These are phyloP conservation scores for Ascobolus immersus DNA, from an alignment of 495 filamentous ascomycete species.

Conservation along the genomic window DNA sequence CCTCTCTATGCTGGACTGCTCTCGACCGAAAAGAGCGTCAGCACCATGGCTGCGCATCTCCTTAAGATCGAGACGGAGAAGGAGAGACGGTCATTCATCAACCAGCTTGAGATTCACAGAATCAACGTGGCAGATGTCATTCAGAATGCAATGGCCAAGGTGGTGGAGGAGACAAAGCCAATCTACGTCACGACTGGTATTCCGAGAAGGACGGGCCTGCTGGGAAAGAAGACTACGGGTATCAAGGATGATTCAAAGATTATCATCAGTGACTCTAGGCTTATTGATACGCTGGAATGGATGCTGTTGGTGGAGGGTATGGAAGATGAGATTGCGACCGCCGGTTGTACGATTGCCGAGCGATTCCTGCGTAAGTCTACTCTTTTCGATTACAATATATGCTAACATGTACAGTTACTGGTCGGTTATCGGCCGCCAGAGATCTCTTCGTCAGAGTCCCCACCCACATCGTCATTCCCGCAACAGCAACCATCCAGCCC, in stretches of 20 bases:
- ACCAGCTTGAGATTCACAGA: conserved; percentile 26
- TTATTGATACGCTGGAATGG: conserved; percentile 68
- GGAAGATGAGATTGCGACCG: conserved; percentile 42
- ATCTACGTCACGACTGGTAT: conserved; percentile 3
- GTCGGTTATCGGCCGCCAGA: conserved; percentile 14
- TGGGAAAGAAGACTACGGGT: conserved; percentile 13
- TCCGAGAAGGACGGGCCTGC: not conserved
- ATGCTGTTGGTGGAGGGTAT: conserved; percentile 43
- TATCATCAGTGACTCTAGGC: conserved; percentile 48
- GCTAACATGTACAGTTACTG: conserved; percentile 10
- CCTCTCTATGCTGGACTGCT: conserved; percentile 71
- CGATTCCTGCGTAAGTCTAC: conserved; percentile 38
- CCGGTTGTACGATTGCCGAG: conserved; percentile 43
- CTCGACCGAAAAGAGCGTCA: conserved; percentile 21
- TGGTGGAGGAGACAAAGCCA: conserved; percentile 8
- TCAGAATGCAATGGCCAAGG: conserved; percentile 14
- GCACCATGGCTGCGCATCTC: conserved; percentile 27
- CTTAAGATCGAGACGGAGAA: conserved; percentile 34
- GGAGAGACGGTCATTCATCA: conserved; percentile 25
- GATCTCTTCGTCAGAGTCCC: conserved; percentile 9
- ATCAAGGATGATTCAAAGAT: conserved; percentile 37
- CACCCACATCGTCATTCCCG: conserved; percentile 8
- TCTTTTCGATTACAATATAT: conserved; percentile 1
- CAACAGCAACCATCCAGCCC: not conserved
- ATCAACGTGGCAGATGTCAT: conserved; percentile 30